Conservation (phyloP, 495 filamentous ascomycete species). For the Penicillium coprophilum region DNA sequence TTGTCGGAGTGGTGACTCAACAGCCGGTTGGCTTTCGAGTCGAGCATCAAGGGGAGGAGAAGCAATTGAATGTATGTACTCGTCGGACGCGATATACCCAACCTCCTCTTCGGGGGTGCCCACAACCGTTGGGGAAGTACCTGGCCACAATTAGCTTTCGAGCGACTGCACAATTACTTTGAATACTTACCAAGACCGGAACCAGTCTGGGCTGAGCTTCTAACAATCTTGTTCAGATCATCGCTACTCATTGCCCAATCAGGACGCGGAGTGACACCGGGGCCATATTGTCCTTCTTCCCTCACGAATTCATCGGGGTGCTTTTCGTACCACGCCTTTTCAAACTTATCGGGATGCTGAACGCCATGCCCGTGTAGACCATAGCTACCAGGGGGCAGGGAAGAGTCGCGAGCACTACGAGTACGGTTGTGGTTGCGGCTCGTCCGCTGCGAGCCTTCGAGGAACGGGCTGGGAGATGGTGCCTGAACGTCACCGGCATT, state of each 20-base stretch:
- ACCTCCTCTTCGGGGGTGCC: conserved; percentile 78
- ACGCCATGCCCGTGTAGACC: conserved; percentile 84
- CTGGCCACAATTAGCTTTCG: conserved; percentile 32
- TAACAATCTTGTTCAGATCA: conserved; percentile 87
- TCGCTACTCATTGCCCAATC: conserved; percentile 89
- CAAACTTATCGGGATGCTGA: conserved; percentile 65
- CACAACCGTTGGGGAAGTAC: conserved; percentile 46
- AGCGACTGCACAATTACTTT: neutral
- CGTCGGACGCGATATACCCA: conserved; percentile 75
- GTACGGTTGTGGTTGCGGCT: conserved; percentile 68
- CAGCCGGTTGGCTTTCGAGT: conserved; percentile 42
- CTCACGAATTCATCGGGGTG: conserved; percentile 75
- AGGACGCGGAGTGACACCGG: conserved; percentile 62
- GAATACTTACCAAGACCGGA: conserved; percentile 59
- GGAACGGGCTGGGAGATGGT: conserved; percentile 74
- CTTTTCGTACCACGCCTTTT: conserved; percentile 86
- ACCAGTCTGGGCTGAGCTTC: conserved; percentile 63
- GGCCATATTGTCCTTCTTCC: conserved; percentile 71
- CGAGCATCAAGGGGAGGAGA: conserved; percentile 59
- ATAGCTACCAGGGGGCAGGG: conserved; percentile 73
- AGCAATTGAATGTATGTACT: conserved; percentile 69
- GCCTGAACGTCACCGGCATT: conserved; percentile 97
- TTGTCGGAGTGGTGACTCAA: conserved; percentile 60
- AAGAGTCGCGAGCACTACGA: conserved; percentile 58
- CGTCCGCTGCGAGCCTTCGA: conserved; percentile 52